phyloP scores from a whole-genome alignment of 495 filamentous ascomycete genomes.

The Penicillium waksmanii region DNA sequence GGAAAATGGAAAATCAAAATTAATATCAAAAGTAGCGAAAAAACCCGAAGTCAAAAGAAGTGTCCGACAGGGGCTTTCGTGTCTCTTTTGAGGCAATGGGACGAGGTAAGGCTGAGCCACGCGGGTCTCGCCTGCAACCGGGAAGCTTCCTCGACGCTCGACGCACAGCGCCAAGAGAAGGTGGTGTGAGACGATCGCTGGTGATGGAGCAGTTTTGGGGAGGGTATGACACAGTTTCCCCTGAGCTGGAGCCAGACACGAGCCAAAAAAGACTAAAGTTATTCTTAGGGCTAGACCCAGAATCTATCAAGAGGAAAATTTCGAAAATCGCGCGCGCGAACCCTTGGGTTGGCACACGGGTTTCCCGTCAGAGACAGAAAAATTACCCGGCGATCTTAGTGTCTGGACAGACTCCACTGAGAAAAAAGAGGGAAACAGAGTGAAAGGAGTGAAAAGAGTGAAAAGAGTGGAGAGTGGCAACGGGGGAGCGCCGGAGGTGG shows the following conservation, averaged over 20 bases:
- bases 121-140: constrained; percentile 2
- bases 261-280: background rate
- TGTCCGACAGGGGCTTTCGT: background rate
- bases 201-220: background rate
- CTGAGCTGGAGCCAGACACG: background rate
- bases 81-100: constrained; percentile 1
- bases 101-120: constrained; percentile 10
- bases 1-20: background rate
- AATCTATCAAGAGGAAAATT: background rate
- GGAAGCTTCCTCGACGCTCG: background rate
- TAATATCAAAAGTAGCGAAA: background rate
- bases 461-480: background rate
- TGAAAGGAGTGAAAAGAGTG: background rate
- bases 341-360: background rate
- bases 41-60: background rate
- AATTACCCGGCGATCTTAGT: background rate
- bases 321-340: constrained; percentile 5
- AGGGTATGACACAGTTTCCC: background rate
- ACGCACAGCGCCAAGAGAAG: background rate
- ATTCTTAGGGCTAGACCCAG: constrained; percentile 1
- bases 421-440: background rate
- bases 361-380: constrained; percentile 2
- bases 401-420: background rate
- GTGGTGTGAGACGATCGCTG: background rate
- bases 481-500: background rate